Evolutionary conservation across 257 asterid genomes (phyloP).

Genomic region (Solanum tarapatanum): DNA sequence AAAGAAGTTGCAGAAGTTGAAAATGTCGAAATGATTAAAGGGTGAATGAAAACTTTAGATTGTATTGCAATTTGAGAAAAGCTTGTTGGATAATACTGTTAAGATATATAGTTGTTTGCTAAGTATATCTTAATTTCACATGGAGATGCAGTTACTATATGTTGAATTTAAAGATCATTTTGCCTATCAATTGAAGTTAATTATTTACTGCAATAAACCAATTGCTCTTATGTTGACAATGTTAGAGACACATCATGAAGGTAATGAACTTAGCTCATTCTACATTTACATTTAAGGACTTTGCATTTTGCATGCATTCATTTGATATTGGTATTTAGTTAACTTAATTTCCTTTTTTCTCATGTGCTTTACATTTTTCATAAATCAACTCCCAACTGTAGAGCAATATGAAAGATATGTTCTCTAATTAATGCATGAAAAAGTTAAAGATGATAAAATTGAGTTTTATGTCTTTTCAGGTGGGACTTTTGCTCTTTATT

Average conservation of each 20-base stretch:
- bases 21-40: background rate
- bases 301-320: background rate
- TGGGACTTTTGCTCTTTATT: conserved; percentile 94
- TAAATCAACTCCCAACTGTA: background rate
- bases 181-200: background rate
- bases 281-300: background rate
- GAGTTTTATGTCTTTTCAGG: conserved; percentile 22
- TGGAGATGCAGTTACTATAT: background rate
- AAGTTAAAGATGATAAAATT: background rate
- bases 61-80: background rate
- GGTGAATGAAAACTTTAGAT: background rate
- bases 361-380: background rate
- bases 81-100: background rate
- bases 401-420: background rate
- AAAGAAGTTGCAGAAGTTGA: background rate
- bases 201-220: background rate
- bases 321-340: background rate
- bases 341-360: background rate
- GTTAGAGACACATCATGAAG: background rate
- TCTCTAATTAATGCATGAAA: background rate
- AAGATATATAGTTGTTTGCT: background rate
- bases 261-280: background rate
- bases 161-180: background rate
- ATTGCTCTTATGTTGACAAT: background rate
- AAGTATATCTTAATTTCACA: background rate